Percentiles rank a stretch among this genome's conserved stretches.
Conservation (phyloP, 164 flowering plant genomes). For the Piper longum region DNA sequence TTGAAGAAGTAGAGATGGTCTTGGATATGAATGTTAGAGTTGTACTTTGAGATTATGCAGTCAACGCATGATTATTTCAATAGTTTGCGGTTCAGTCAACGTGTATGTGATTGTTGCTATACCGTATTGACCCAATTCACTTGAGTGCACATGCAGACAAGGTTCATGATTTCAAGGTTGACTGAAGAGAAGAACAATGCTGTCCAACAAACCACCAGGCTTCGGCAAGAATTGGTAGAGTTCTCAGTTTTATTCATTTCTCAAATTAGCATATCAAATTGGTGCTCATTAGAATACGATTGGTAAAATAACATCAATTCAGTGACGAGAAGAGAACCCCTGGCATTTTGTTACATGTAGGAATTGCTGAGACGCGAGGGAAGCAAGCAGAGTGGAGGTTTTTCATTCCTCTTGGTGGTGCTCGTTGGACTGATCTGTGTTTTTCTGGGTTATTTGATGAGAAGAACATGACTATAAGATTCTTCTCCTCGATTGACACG, state of each 20-base stretch:
- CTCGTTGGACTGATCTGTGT: neutral
- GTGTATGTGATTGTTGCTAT: neutral
- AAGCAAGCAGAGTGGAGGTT: neutral
- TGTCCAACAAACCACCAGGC: slow-evolving; percentile 38
- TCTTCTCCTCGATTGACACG: neutral
- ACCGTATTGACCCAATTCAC: neutral
- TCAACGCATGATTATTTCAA: neutral
- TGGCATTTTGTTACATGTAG: slow-evolving; percentile 17
- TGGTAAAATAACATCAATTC: neutral
- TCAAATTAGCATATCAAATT: neutral
- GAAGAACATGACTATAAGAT: slow-evolving; percentile 14
- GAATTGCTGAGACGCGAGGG: slow-evolving; percentile 25
- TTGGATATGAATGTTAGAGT: no score
- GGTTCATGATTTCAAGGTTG: slow-evolving; percentile 45
- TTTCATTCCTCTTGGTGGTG: neutral
- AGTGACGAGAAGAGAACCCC: neutral
- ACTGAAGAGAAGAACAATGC: slow-evolving; percentile 53
- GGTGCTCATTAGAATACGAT: neutral
- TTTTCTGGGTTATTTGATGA: neutral
- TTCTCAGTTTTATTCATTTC: neutral
- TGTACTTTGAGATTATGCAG: no score
- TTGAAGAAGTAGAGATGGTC: no score
- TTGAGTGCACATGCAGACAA: slow-evolving; percentile 23
- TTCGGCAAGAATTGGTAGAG: slow-evolving; percentile 68
- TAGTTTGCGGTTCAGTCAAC: neutral